Evolutionary conservation across 352 stramenopile species (phyloP), one percentile per base, ranked within the genome.

Genomic region (Globisporangium rhizosaccharum): DNA sequence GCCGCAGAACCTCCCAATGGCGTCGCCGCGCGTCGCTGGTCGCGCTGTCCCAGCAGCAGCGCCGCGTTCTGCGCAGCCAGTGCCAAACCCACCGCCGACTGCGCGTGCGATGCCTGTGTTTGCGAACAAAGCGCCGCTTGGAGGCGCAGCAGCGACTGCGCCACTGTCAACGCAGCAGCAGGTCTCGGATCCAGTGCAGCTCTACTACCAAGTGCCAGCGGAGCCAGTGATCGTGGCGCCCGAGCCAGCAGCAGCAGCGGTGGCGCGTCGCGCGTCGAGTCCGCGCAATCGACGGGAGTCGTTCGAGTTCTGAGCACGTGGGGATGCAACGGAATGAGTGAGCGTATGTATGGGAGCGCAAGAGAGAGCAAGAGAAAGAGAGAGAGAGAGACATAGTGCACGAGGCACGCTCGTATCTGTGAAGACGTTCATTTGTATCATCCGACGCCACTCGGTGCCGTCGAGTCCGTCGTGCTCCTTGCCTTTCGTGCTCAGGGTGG

Each of bases 11-110:
- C 70, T 72, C 41, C 58, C 72, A 15, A 72, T 67, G 4, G 67
- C 70, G 20, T 85, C 75, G 17, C 70, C 75, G 15, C 70, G 63
- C 25, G 68, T 85, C 15, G 72, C 70, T 26, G 75, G 75, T 49
- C 70, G 75, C 25, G 75, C 75, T 0, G 74, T 82, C 28, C 72
- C 75, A 28, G 73, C 71, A 7, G 66, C 61, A 17, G 56, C 75
- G n/a, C 57, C 70, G 37, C 50, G 45, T 4, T 26, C 15, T 26
- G 44, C 55, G 15, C 56, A 50, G 17, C 46, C 55, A 1, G 9
- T 30, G 20, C 30, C 51, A 25, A 56, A 56, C 39, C 39, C 57
- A 14, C 10, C 41, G 46, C 25, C 61, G 28, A 17, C 12, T 33
- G 41, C 42, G 47, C 47, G 56, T 55, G 44, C 61, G 20, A 36